These are phyloP conservation scores for Aegilops longissima DNA, from an alignment of 176 grass and related monocot genomes.

Conservation along the genomic window DNA sequence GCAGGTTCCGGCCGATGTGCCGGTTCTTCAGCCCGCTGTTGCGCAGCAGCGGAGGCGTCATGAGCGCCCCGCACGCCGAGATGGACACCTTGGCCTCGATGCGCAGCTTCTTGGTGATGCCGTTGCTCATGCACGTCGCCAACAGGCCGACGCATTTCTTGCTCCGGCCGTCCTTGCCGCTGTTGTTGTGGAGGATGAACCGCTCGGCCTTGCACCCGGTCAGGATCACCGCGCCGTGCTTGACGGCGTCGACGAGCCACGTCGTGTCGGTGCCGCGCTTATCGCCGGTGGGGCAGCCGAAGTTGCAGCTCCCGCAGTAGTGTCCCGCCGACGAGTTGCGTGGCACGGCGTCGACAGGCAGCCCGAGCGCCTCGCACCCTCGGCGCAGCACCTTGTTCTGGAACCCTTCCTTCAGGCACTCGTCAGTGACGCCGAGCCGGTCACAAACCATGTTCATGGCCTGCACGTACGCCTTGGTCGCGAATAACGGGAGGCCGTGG, in stretches of 20 bases:
- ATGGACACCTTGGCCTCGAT: constrained; percentile 72
- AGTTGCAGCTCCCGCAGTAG: constrained; percentile 70
- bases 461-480: constrained; percentile 29
- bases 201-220: constrained; percentile 70
- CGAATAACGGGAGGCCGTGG: constrained; percentile 52
- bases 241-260: constrained; percentile 85
- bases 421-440: constrained; percentile 56
- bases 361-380: constrained; percentile 70
- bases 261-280: constrained; percentile 86
- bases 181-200: constrained; percentile 48
- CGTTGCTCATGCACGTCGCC: constrained; percentile 40
- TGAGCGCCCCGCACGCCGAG: constrained; percentile 64
- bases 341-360: constrained; percentile 51
- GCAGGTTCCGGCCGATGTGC: constrained; percentile 89
- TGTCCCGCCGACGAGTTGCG: constrained; percentile 75
- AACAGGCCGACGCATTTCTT: constrained; percentile 67
- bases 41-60: constrained; percentile 68
- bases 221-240: constrained; percentile 60
- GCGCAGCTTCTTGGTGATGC: constrained; percentile 51
- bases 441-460: constrained; percentile 76
- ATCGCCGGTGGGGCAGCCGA: constrained; percentile 67
- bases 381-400: constrained; percentile 75
- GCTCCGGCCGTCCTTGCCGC: background rate
- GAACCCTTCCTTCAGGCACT: constrained; percentile 68
- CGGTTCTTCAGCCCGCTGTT: constrained; percentile 68